phyloP scores from a whole-genome alignment of 108 stramenopile genomes.

The Conticribra guillardii region DNA sequence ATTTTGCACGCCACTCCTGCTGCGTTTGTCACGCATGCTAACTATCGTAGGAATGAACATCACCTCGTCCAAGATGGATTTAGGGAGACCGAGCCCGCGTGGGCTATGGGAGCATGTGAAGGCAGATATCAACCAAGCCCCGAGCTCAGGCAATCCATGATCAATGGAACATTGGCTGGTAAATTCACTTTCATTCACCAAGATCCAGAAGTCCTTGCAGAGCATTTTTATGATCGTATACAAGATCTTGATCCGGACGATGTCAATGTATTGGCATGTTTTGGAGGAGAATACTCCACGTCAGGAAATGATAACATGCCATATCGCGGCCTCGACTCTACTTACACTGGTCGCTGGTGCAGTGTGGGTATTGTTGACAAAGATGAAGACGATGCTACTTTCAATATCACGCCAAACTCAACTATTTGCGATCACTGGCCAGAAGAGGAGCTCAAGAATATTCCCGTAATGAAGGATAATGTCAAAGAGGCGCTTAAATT shows the following conservation, averaged over 20 bases:
- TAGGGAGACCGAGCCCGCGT: constrained; percentile 47
- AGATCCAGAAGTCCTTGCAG: constrained; percentile 43
- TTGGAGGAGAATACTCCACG: constrained; percentile 46
- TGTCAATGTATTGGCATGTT: constrained; percentile 58
- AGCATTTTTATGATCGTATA: constrained; percentile 47
- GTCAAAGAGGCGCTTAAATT: constrained; percentile 58
- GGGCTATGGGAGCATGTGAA: constrained; percentile 47
- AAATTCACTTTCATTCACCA: constrained; percentile 56
- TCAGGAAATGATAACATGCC: constrained; percentile 43
- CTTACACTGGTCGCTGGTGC: constrained; percentile 56
- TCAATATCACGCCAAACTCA: constrained; percentile 31
- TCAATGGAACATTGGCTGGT: constrained; percentile 38
- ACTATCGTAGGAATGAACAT: constrained; percentile 40
- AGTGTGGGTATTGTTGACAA: constrained; percentile 28
- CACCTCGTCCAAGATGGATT: constrained; percentile 37
- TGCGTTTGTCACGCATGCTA: constrained; percentile 59
- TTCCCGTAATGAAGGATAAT: constrained; percentile 54
- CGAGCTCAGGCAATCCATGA: constrained; percentile 44
- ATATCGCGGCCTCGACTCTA: constrained; percentile 53
- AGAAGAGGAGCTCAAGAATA: constrained; percentile 49
- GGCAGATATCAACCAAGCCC: constrained; percentile 39
- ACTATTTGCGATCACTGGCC: constrained; percentile 55
- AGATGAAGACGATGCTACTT: constrained; percentile 36
- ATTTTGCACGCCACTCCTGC: constrained; percentile 67
- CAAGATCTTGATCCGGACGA: constrained; percentile 52